Conservation (phyloP, 768 basidiomycete species). For the Pleurotus tuoliensis region DNA sequence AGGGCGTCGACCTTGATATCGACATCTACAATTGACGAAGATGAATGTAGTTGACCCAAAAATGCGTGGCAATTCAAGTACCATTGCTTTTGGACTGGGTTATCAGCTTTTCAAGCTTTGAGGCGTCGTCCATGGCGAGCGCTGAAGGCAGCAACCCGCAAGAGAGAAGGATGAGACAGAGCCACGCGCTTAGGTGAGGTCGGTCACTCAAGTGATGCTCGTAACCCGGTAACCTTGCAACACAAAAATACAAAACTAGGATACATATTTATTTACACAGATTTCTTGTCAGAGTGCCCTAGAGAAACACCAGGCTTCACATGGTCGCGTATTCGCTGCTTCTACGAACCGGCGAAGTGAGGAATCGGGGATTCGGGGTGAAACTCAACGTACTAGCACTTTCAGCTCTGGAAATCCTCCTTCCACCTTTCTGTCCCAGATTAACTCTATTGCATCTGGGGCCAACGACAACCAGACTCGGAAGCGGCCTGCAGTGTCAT, state of each 20-base stretch:
- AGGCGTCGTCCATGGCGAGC: conserved; percentile 48
- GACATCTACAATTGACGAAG: conserved; percentile 47
- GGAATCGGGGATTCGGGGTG: background rate
- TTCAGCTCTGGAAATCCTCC: conserved; percentile 93
- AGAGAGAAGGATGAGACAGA: conserved; percentile 5
- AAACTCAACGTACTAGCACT: conserved; percentile 51
- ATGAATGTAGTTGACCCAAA: conserved; percentile 9
- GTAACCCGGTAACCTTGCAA: too few relatives aligned
- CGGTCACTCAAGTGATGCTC: background rate
- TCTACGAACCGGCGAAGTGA: conserved; percentile 40
- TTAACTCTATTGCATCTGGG: conserved; percentile 33
- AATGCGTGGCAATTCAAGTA: conserved; percentile 20
- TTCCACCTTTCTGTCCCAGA: conserved; percentile 91
- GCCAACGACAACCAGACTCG: conserved; percentile 73
- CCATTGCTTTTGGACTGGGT: conserved; percentile 65
- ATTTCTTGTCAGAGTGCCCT: conserved; percentile 84
- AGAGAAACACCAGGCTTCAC: conserved; percentile 78
- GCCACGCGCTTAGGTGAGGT: background rate
- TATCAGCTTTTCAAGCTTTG: conserved; percentile 55
- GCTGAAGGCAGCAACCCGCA: conserved; percentile 5
- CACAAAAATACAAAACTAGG: background rate
- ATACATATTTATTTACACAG: background rate
- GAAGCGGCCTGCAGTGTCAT: conserved; percentile 88
- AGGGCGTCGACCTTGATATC: conserved; percentile 81
- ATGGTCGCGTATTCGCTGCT: conserved; percentile 82